These are phyloP conservation scores for Echria macrotheca DNA, from an alignment of 495 filamentous ascomycete genomes.

Conservation along the genomic window DNA sequence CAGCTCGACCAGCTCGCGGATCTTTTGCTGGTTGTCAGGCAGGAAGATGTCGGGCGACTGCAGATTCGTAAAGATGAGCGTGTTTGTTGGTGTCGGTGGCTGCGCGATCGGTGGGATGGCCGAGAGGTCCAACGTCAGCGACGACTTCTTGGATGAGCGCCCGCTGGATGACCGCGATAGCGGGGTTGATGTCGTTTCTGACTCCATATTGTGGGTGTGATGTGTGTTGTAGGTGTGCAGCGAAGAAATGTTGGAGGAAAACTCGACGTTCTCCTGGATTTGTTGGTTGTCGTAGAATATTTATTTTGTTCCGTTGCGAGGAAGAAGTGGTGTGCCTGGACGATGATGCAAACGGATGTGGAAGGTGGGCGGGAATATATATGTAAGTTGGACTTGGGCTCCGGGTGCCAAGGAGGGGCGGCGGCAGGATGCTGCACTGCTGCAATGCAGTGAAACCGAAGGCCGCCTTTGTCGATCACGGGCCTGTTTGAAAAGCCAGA, in stretches of 20 bases:
- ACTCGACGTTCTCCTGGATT: too few species aligned
- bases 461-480: constrained; percentile 15
- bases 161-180: constrained; percentile 29
- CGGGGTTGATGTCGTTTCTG: constrained; percentile 25
- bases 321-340: too few species aligned
- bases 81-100: constrained; percentile 84
- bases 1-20: constrained; percentile 64
- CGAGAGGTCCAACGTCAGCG: constrained; percentile 77
- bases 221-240: background rate
- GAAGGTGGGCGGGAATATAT: constrained; percentile 19
- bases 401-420: background rate
- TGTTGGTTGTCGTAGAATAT: background rate
- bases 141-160: constrained; percentile 38
- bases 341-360: constrained; percentile 8
- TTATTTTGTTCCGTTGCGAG: too few species aligned
- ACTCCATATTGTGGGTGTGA: constrained; percentile 13
- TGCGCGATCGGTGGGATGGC: constrained; percentile 70
- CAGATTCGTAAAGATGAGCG: constrained; percentile 89
- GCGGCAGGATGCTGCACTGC: background rate
- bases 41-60: constrained; percentile 73
- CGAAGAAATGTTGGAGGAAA: too few species aligned
- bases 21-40: constrained; percentile 64
- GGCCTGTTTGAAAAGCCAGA: constrained; percentile 13
- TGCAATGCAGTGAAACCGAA: constrained; percentile 12
- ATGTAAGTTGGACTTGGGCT: background rate